phyloP scores from a whole-genome alignment of 768 basidiomycete genomes.

The Suillus clintonianus region DNA sequence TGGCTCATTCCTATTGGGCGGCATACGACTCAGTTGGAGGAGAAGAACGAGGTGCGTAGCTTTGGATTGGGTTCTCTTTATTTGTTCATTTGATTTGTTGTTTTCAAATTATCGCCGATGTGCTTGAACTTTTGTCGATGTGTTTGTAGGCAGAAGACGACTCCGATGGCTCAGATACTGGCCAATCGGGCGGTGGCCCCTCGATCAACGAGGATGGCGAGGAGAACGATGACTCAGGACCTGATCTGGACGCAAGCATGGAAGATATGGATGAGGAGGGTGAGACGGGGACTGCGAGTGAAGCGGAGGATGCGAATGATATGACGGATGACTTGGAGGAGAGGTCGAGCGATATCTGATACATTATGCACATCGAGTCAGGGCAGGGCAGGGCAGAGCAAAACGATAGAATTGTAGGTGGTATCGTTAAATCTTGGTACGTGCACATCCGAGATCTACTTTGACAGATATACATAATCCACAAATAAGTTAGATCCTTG shows the following conservation, averaged over 20 bases:
- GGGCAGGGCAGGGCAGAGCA: no score
- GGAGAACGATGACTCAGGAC: constrained; percentile 42
- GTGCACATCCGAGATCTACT: constrained; percentile 2
- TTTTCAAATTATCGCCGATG: no score
- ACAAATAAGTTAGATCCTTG: constrained; percentile 14
- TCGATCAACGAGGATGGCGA: constrained; percentile 31
- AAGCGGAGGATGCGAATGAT: background rate
- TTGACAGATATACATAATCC: constrained; percentile 9
- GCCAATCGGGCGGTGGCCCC: constrained; percentile 31
- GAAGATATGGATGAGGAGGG: constrained; percentile 44
- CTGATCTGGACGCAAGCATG: constrained; percentile 38
- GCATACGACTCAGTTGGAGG: constrained; percentile 72
- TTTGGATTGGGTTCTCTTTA: background rate
- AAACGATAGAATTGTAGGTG: background rate
- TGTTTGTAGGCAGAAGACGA: constrained; percentile 35
- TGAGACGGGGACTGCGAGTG: background rate
- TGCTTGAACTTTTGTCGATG: background rate
- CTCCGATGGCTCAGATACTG: constrained; percentile 34
- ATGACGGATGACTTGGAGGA: background rate
- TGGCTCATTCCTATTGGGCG: constrained; percentile 77
- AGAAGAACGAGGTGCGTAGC: constrained; percentile 75
- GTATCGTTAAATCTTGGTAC: constrained; percentile 5
- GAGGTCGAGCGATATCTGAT: background rate
- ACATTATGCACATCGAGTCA: background rate
- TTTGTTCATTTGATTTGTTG: no score